These are phyloP conservation scores for Pseudogymnoascus sp. DNA, from an alignment of 2,329 filamentous ascomycete species.

Conservation along the genomic window DNA sequence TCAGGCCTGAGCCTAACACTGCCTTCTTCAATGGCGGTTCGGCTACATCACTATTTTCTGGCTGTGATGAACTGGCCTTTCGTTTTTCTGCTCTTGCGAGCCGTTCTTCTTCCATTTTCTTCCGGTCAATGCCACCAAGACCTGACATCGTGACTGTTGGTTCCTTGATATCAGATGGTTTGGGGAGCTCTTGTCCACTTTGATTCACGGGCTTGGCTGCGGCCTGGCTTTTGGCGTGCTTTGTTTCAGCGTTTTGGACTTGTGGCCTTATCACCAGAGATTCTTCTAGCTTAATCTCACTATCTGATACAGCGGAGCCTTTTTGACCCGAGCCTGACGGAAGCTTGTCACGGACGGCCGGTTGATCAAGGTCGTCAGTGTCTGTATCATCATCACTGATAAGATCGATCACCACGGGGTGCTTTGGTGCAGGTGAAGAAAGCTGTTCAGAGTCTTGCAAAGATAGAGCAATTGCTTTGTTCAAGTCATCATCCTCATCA, in stretches of 20 bases:
- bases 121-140: constrained; percentile 50
- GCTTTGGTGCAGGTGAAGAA: not conserved
- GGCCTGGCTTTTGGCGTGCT: not conserved
- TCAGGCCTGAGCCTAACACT: not conserved
- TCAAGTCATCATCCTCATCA: constrained; percentile 49
- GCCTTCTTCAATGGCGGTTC: not conserved
- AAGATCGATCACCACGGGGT: constrained; percentile 7
- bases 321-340: not conserved
- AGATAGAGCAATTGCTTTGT: constrained; percentile 51
- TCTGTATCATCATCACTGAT: constrained; percentile 12
- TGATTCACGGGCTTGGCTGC: not conserved
- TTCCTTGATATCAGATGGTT: not conserved
- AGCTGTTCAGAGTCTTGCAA: constrained; percentile 28
- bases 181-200: not conserved
- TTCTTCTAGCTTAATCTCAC: not conserved
- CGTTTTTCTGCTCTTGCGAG: constrained; percentile 47
- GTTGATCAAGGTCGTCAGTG: constrained; percentile 11
- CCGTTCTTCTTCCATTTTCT: constrained; percentile 77
- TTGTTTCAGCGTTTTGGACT: not conserved
- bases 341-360: not conserved
- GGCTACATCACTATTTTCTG: not conserved
- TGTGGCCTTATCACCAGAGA: not conserved
- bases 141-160: not conserved
- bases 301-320: not conserved
- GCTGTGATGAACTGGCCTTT: constrained; percentile 27